Base-by-base conservation (phyloP, 208 protist species). In the Wallacemonas sp. region DNA sequence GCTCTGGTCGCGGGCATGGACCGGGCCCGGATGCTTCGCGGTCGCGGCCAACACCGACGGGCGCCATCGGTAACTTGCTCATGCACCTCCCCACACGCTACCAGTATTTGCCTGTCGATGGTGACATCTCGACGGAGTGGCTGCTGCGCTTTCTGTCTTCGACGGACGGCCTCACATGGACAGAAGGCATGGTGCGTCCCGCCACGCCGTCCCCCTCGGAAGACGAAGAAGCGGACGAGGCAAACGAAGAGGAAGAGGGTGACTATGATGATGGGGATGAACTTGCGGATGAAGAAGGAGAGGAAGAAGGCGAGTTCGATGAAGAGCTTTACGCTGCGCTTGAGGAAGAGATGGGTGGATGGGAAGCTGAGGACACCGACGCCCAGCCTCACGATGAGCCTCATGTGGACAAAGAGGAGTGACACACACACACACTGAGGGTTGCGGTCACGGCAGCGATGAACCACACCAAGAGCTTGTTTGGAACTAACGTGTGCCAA, bases 71-170 rank as follows among this genome's bases (percentile, higher is more conserved):
- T 17, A 44, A 36, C 33, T 29, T 61, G n/a, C n/a, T 61, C 8
- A 34, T 6, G 11, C 55, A 61, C n/a, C 55, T 61, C 17, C 55
- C 55, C 30, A 61, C 55, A 26, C 55, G 36, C 30, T 44, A 61
- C 19, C 55, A 61, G 55, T 61, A 61, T 19, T 5, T 39, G 0
- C 55, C 55, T 11, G 55, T 14, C 24, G 47, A 55, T 5, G n/a
- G n/a, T 6, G 39, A 46, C n/a, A 39, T 68, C 21, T 75, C 68
- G 21, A 72, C 71, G 9, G 70, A 85, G 26, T 85, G 79, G 79
- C 65, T 85, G 12, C 39, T 85, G 23, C 17, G 26, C 5, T 41
- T 68, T 9, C 68, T 85, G 32, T 52, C 61, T 32, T 48, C 38
- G 9, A 68, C 60, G 16, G 72, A 74, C 46, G 72, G 72, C 0